Percentiles rank a stretch among this genome's conserved stretches.
phyloP scores from a whole-genome alignment of 1,139 yeast genomes.

The Williopsis jadinii region DNA sequence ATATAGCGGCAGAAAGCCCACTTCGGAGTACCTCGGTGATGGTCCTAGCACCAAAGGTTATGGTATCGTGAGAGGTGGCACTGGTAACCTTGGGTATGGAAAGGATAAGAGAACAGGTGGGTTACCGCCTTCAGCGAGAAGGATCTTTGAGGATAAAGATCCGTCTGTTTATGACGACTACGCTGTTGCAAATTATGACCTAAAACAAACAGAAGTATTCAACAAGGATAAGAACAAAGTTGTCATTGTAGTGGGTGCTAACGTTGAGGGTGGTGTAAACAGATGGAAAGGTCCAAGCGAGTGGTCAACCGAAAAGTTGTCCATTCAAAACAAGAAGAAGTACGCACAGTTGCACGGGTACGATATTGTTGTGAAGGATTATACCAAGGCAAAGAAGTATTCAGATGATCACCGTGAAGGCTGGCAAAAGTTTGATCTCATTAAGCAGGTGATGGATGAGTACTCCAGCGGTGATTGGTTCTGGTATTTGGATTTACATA shows the following conservation, averaged over 20 bases:
- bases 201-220: slow-evolving; percentile 2
- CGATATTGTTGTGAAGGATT: slow-evolving; percentile 26
- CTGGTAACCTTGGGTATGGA: slow-evolving; percentile 18
- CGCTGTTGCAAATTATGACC: slow-evolving; percentile 3
- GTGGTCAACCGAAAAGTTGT: slow-evolving; percentile 30
- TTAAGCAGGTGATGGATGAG: slow-evolving; percentile 26
- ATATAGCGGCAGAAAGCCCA: too few relatives aligned
- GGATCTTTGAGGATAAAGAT: slow-evolving; percentile 10
- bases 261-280: slow-evolving; percentile 29
- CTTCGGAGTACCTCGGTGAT: slow-evolving; percentile 4
- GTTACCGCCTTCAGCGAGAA: slow-evolving; percentile 18
- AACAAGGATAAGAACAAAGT: slow-evolving; percentile 22
- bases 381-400: slow-evolving; percentile 28
- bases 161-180: slow-evolving; percentile 9
- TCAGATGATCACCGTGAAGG: slow-evolving; percentile 31
- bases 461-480: slow-evolving; percentile 28
- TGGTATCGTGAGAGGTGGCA: slow-evolving; percentile 22
- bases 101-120: slow-evolving; percentile 19
- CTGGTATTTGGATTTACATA: slow-evolving; percentile 30
- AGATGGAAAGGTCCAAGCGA: slow-evolving; percentile 29
- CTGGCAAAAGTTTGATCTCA: slow-evolving; percentile 30
- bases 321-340: slow-evolving; percentile 27
- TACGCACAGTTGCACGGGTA: slow-evolving; percentile 29
- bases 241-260: slow-evolving; percentile 28
- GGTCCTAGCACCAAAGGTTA: slow-evolving; percentile 17